Percentiles rank a stretch among this genome's conserved stretches.
Conservation (phyloP, 2,329 filamentous ascomycete species). For the Teratosphaeria nubilosa region DNA sequence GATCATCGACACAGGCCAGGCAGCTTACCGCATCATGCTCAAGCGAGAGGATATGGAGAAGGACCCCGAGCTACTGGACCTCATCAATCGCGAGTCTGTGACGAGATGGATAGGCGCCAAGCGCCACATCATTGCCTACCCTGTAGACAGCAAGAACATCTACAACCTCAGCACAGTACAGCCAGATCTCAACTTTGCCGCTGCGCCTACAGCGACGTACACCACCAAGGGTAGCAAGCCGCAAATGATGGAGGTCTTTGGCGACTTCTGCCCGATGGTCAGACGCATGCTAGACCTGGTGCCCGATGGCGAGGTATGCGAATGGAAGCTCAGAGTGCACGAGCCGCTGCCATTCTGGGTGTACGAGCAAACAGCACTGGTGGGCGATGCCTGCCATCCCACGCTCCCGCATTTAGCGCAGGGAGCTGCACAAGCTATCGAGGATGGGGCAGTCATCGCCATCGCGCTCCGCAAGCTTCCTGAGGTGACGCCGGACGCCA, state of each 20-base stretch:
- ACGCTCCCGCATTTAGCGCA: slow-evolving; percentile 55
- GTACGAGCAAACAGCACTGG: slow-evolving; percentile 41
- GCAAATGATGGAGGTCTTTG: slow-evolving; percentile 50
- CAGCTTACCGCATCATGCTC: slow-evolving; percentile 71
- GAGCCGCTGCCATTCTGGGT: slow-evolving; percentile 54
- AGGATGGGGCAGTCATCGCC: slow-evolving; percentile 50
- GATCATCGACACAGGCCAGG: slow-evolving; percentile 61
- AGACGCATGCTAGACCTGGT: slow-evolving; percentile 52
- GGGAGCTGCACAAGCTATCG: slow-evolving; percentile 55
- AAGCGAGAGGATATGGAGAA: slow-evolving; percentile 54
- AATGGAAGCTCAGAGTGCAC: slow-evolving; percentile 56
- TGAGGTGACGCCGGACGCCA: slow-evolving; percentile 34
- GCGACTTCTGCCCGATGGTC: slow-evolving; percentile 52
- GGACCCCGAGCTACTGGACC: slow-evolving; percentile 56
- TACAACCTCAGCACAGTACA: slow-evolving; percentile 58
- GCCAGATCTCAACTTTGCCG: slow-evolving; percentile 50
- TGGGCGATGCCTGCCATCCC: slow-evolving; percentile 53
- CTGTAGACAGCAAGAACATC: slow-evolving; percentile 55
- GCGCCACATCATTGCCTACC: slow-evolving; percentile 69
- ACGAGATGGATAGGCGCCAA: slow-evolving; percentile 67
- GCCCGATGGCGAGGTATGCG: slow-evolving; percentile 54
- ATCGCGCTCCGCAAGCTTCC: slow-evolving; percentile 42
- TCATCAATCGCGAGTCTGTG: slow-evolving; percentile 57
- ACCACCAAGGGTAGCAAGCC: slow-evolving; percentile 52
- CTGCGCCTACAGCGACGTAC: slow-evolving; percentile 50